Base-by-base conservation (phyloP, 768 basidiomycete species). In the Collybiopsis luxurians region DNA sequence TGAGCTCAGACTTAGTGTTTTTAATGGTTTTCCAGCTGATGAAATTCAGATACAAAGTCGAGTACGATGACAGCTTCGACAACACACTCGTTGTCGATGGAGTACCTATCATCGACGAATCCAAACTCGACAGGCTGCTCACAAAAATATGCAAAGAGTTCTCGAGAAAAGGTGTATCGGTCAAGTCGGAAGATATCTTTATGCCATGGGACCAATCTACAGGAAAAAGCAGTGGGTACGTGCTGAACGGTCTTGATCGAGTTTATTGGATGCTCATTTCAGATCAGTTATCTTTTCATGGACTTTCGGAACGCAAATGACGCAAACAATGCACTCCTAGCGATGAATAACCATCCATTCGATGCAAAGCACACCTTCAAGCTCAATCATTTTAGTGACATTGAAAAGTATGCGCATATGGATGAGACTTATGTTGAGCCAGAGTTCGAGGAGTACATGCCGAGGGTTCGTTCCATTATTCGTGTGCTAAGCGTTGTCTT, bases 11-110 rank as follows among this genome's bases (percentile, higher is more conserved):
- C 11, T 23, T 15, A 6, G 27, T 45, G 12, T 53, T 55, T 57
- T 50, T 28, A 46, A 59, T 13, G 53, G 43, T 39, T 12, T 40
- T 39, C 27, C 55, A 26, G 28, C 55, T 55, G 27, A 60, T 63
- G 40, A 57, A 42, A 45, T 48, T 7, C 69, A 97, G 95, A 78
- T 96, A 94, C 75, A 80, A 86, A 61, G 87, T 95, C 64, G 77
- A 91, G 56, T 84, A 86, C 61, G 90, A 92, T 63, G 87, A 93
- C 61, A 82, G 90, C 39, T 83, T 98, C 66, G 97, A 98, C 77
- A 92, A 90, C 67, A 84, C 92, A 56, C 73, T 99, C 53, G 89
- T 98, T 52, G 85, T 98, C 57, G 97, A 98, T 70, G 93, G 94
- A 49, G 80, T 95, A 21, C 97, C 95, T 10, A 70, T 92, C 58